Conservation (phyloP, 805 yeast genomes). For the Naumovozyma baii region DNA sequence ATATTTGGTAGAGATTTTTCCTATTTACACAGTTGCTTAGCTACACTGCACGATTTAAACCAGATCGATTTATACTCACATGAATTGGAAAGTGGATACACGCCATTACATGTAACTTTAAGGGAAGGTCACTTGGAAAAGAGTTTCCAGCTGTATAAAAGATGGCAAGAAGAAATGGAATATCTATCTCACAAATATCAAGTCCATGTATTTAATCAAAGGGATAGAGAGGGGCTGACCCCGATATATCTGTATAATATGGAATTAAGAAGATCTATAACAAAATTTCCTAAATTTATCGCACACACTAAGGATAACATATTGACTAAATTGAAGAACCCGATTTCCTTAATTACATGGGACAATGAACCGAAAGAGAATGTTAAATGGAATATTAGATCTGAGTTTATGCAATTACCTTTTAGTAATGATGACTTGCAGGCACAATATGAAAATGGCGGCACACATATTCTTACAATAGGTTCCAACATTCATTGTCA, state of each 20-base stretch:
- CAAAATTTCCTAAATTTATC: slow-evolving; percentile 8
- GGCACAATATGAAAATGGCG: slow-evolving; percentile 34
- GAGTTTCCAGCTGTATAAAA: slow-evolving; percentile 21
- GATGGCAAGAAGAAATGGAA: slow-evolving; percentile 21
- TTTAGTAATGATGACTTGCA: background rate
- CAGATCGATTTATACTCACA: slow-evolving; percentile 32
- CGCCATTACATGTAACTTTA: slow-evolving; percentile 60
- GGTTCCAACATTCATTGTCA: slow-evolving; percentile 58
- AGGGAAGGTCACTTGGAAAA: slow-evolving; percentile 25
- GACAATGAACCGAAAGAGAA: background rate
- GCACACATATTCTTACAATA: slow-evolving; percentile 47
- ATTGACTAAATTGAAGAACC: background rate
- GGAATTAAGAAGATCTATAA: slow-evolving; percentile 6
- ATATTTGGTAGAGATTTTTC: slow-evolving; percentile 50
- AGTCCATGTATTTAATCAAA: slow-evolving; percentile 33
- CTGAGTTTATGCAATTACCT: slow-evolving; percentile 6
- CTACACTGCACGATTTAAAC: slow-evolving; percentile 6
- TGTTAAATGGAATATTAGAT: slow-evolving; percentile 1
- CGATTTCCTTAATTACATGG: slow-evolving; percentile 4
- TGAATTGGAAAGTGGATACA: slow-evolving; percentile 78
- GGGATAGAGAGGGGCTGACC: slow-evolving; percentile 62
- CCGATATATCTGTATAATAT: slow-evolving; percentile 54
- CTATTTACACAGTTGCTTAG: slow-evolving; percentile 17
- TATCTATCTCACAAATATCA: slow-evolving; percentile 13
- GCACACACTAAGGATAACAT: background rate